Base-by-base conservation (phyloP, 768 basidiomycete genomes). In the Kwoniella heveanensis region DNA sequence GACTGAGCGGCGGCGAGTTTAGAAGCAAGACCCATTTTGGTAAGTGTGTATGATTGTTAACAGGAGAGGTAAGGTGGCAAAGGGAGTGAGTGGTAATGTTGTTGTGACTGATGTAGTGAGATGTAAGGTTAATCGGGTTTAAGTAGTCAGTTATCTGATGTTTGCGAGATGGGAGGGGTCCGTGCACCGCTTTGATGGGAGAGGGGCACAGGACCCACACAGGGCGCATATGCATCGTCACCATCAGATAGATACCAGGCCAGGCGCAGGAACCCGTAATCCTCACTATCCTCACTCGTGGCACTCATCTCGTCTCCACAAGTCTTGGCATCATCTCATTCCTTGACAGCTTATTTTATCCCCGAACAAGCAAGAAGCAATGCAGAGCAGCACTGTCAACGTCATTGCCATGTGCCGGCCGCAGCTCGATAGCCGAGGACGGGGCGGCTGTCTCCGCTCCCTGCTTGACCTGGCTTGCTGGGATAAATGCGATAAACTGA, bases 1-100 rank as follows among this genome's bases (percentile, higher is more conserved):
- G 46, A n/a, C 47, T 64, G 63, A 49, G 77, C 72, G 8, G 71
- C 69, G 49, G 68, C 70, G 22, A 78, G 58, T 65, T 78, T 78
- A 22, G 72, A 69, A 56, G 77, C 77, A 37, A 78, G 67, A 65
- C 77, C 77, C 77, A 78, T 78, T 50, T 21, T 73, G 27, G 59
- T n/a, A n/a, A n/a, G n/a, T n/a, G n/a, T n/a, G n/a, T n/a, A 52
- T 50, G 12, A 22, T 48, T 47, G 54, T 50, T n/a, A 15, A 29
- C 5, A 32, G 32, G 5, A 46, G 44, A 39, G 57, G 15, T 12
- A n/a, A 47, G 24, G 47, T 30, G 54, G 57, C 46, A 44, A 57
- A 55, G 54, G 22, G 25, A 24, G 17, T 32, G 48, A 49, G 48
- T 24, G 13, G 39, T 10, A 10, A n/a, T n/a, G n/a, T 21, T 26